Conservation (phyloP, 257 asterid species). For the Misopates orontium region DNA sequence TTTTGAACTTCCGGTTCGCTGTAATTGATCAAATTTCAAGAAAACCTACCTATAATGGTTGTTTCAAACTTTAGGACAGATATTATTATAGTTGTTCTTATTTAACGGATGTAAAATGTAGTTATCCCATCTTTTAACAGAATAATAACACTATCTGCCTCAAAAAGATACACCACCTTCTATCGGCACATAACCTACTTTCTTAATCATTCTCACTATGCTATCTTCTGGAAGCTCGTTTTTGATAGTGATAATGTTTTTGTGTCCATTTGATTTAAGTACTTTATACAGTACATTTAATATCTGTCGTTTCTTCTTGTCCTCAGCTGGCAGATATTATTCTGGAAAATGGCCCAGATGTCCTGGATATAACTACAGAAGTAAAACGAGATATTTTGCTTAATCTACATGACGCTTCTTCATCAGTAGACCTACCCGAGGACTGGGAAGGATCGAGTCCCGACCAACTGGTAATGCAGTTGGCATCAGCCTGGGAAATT, state of each 20-base stretch:
- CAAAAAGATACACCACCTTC: not conserved
- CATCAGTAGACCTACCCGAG: slow-evolving; percentile 65
- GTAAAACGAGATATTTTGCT: slow-evolving; percentile 66
- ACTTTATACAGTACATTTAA: not conserved
- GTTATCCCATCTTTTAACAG: not conserved
- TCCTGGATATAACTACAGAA: slow-evolving; percentile 62
- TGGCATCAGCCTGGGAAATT: slow-evolving; percentile 91
- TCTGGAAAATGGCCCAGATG: slow-evolving; percentile 74
- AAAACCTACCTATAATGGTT: too few species aligned
- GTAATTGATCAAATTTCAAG: too few species aligned
- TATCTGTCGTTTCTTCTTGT: slow-evolving; percentile 7
- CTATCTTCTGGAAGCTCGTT: too few species aligned
- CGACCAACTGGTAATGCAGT: slow-evolving; percentile 68
- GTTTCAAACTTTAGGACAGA: too few species aligned
- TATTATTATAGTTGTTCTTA: too few species aligned
- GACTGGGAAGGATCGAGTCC: slow-evolving; percentile 95
- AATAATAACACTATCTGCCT: not conserved
- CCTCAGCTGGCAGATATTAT: slow-evolving; percentile 74
- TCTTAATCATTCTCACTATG: too few species aligned
- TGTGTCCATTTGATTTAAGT: not conserved
- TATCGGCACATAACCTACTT: too few species aligned
- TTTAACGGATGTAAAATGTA: too few species aligned
- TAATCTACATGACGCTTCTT: slow-evolving; percentile 71
- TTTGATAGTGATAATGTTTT: not conserved
- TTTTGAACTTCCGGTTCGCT: too few species aligned